These are phyloP conservation scores for Mycosphaerelloides madeirae DNA, from an alignment of 2,329 filamentous ascomycete species.

Conservation along the genomic window DNA sequence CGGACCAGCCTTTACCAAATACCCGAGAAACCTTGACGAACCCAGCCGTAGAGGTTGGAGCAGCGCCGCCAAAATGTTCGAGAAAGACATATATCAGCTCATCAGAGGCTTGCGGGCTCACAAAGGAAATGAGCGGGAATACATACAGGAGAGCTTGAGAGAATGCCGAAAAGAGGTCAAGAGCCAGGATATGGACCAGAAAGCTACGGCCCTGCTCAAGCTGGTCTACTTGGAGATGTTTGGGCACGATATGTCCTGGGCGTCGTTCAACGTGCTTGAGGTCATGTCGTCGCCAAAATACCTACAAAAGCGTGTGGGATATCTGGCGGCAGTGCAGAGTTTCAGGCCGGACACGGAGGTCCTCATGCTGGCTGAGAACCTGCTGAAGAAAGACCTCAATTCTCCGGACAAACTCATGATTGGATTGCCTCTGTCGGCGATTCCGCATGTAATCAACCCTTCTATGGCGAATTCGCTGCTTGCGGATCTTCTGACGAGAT, in stretches of 20 bases:
- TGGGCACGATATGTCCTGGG: conserved; percentile 99
- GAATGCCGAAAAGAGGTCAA: conserved; percentile 94
- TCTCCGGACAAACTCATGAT: conserved; percentile 70
- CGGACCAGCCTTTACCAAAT: neutral
- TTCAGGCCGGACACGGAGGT: conserved; percentile 95
- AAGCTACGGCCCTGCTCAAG: conserved; percentile 92
- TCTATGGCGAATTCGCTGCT: conserved; percentile 87
- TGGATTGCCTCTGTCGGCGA: conserved; percentile 76
- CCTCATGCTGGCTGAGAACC: conserved; percentile 92
- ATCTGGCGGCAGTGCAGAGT: conserved; percentile 91
- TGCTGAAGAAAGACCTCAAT: conserved; percentile 89
- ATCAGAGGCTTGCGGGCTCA: conserved; percentile 93
- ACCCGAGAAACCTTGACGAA: too few species aligned
- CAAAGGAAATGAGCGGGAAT: conserved; percentile 91
- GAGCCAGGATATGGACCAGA: conserved; percentile 93
- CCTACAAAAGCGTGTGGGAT: conserved; percentile 90
- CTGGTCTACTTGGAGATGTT: conserved; percentile 98
- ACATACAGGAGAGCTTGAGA: conserved; percentile 86
- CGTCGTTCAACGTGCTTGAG: conserved; percentile 94
- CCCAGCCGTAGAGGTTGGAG: neutral
- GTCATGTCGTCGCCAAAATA: conserved; percentile 98
- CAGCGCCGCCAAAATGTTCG: conserved; percentile 64
- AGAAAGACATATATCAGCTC: conserved; percentile 98
- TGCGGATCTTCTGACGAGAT: conserved; percentile 75
- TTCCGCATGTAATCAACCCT: conserved; percentile 93